Percentiles rank a stretch among this genome's conserved stretches.
Conservation (phyloP, 2,329 filamentous ascomycete genomes). For the Cylindrodendrum hubeiense region DNA sequence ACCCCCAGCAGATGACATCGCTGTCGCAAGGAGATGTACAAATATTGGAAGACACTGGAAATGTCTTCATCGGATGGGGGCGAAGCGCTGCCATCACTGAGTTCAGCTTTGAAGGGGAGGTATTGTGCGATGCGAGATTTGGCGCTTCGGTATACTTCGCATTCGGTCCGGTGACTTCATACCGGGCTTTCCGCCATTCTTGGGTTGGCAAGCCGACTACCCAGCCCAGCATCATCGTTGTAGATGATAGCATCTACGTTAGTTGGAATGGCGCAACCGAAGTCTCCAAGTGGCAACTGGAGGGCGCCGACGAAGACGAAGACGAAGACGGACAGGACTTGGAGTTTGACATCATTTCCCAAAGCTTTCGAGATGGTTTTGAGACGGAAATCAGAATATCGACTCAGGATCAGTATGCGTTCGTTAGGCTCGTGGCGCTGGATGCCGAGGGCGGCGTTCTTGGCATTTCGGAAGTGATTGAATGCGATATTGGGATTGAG, state of each 20-base stretch:
- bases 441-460: not conserved
- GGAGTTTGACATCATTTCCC: not conserved
- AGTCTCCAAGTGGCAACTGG: slow-evolving; percentile 6
- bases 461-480: not conserved
- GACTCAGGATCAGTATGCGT: not conserved
- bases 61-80: slow-evolving; percentile 7
- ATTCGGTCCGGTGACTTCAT: not conserved
- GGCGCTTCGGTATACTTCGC: not conserved
- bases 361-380: not conserved
- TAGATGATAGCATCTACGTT: not conserved
- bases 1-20: slow-evolving; percentile 5
- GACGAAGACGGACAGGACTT: not conserved
- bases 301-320: not conserved
- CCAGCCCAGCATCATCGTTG: not conserved
- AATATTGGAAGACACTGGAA: slow-evolving; percentile 8
- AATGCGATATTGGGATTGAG: not conserved
- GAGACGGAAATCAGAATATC: not conserved
- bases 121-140: slow-evolving; percentile 3
- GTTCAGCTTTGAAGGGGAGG: slow-evolving; percentile 5
- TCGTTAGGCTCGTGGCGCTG: not conserved
- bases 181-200: slow-evolving; percentile 1
- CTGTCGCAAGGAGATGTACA: slow-evolving; percentile 3
- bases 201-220: slow-evolving; percentile 7
- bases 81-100: not conserved
- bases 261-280: slow-evolving; percentile 14